Conservation (phyloP, 768 basidiomycete species). For the Symmetrospora coprosmae region DNA sequence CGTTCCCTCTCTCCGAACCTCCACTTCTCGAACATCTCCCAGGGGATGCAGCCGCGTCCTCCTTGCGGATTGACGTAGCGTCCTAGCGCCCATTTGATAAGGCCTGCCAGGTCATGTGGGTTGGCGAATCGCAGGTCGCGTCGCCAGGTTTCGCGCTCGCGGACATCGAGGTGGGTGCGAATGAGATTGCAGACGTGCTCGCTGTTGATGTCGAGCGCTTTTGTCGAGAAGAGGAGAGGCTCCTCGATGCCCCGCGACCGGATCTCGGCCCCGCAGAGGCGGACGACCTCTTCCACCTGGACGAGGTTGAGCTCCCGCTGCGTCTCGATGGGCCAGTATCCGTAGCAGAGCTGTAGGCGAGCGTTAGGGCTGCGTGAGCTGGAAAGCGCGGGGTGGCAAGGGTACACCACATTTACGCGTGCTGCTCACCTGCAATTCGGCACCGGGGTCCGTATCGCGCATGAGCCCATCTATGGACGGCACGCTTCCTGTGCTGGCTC, state of each 20-base stretch:
- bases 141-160: conserved; percentile 24
- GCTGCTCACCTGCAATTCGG: background rate
- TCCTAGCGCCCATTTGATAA: conserved; percentile 79
- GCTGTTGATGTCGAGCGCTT: conserved; percentile 69
- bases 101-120: conserved; percentile 78
- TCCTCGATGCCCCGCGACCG: conserved; percentile 46
- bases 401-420: background rate
- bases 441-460: background rate
- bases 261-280: conserved; percentile 19
- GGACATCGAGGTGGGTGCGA: conserved; percentile 57
- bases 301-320: conserved; percentile 2
- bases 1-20: conserved; percentile 56
- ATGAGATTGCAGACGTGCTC: conserved; percentile 63
- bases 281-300: conserved; percentile 18
- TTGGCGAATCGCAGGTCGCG: conserved; percentile 59
- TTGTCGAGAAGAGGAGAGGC: conserved; percentile 78
- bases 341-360: conserved; percentile 26
- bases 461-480: background rate
- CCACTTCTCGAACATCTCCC: conserved; percentile 72
- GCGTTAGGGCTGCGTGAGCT: background rate
- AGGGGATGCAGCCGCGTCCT: conserved; percentile 65
- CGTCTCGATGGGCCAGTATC: conserved; percentile 21
- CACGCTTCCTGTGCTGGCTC: conserved; percentile 10
- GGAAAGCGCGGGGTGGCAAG: background rate
- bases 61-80: conserved; percentile 46